phyloP scores from a whole-genome alignment of 2,329 filamentous ascomycete species.

The Malbranchea zuffiana region DNA sequence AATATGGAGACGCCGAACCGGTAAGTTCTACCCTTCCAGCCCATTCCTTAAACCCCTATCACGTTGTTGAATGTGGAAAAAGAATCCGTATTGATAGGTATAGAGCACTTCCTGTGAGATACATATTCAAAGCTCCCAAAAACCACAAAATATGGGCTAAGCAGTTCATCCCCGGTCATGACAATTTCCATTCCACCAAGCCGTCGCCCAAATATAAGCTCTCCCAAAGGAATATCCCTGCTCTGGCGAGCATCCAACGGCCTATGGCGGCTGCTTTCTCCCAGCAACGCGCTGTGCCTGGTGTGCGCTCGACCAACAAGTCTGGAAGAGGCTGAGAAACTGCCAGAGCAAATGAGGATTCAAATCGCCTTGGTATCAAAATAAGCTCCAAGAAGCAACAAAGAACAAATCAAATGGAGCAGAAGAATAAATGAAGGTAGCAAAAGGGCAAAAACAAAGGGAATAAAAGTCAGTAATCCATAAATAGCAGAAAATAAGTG shows the following conservation, averaged over 20 bases:
- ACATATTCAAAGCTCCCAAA: too few relatives aligned
- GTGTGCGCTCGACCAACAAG: not conserved
- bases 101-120: slow-evolving; percentile 10
- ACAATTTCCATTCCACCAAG: slow-evolving; percentile 2
- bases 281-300: not conserved
- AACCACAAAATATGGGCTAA: slow-evolving; percentile 3
- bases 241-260: not conserved
- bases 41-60: too few relatives aligned
- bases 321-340: not conserved
- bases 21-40: too few relatives aligned
- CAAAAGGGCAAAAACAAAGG: too few relatives aligned
- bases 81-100: slow-evolving; percentile 8
- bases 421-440: slow-evolving; percentile 1
- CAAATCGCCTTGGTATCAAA: too few relatives aligned
- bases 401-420: slow-evolving; percentile 6
- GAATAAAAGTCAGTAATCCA: too few relatives aligned
- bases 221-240: too few relatives aligned
- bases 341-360: too few relatives aligned
- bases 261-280: not conserved
- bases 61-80: too few relatives aligned
- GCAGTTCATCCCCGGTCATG: slow-evolving; percentile 9
- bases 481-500: slow-evolving; percentile 2
- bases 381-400: too few relatives aligned
- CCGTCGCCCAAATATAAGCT: slow-evolving; percentile 2
- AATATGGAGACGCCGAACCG: too few relatives aligned